A percentile compares a stretch with the other conserved stretches of the same genome.
Evolutionary conservation across 495 filamentous ascomycete species (phyloP).

Genomic region (Tuber umbilicatum): DNA sequence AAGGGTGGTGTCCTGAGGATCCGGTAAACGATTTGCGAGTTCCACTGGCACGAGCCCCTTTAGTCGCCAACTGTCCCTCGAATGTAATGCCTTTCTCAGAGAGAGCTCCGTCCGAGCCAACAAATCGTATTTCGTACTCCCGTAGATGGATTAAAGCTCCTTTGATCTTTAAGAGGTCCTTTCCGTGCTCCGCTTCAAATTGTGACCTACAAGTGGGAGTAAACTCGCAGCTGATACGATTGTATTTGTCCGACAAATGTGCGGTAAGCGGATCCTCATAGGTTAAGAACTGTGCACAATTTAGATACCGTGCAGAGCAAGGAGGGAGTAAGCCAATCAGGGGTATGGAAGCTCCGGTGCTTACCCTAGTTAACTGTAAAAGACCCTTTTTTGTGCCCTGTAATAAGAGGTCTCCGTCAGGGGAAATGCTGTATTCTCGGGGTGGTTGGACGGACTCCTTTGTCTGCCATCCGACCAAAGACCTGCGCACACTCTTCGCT

Average conservation of each 20-base stretch:
- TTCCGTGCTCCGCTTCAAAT: slow-evolving; percentile 11
- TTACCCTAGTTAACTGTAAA: not conserved
- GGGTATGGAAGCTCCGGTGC: not conserved
- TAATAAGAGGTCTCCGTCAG: not conserved
- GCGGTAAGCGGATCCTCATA: slow-evolving; percentile 25
- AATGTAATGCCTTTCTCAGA: slow-evolving; percentile 31
- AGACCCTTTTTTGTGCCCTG: not conserved
- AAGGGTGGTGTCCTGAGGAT: not conserved
- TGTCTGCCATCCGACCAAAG: not conserved
- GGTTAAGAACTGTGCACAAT: slow-evolving; percentile 21
- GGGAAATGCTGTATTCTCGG: not conserved
- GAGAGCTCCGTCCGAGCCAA: slow-evolving; percentile 24
- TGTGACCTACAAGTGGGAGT: slow-evolving; percentile 8
- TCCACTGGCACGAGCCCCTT: not conserved
- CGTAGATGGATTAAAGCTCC: slow-evolving; percentile 17
- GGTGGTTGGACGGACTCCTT: not conserved
- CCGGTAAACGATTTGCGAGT: not conserved
- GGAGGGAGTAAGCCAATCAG: not conserved
- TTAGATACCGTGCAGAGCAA: not conserved
- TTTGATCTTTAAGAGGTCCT: slow-evolving; percentile 10
- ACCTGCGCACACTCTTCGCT: not conserved
- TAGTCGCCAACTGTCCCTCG: slow-evolving; percentile 11
- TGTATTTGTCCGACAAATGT: slow-evolving; percentile 26
- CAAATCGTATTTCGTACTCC: slow-evolving; percentile 23
- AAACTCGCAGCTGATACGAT: slow-evolving; percentile 29